Conservation (phyloP, 2,329 filamentous ascomycete species). For the Fusarium illudens region DNA sequence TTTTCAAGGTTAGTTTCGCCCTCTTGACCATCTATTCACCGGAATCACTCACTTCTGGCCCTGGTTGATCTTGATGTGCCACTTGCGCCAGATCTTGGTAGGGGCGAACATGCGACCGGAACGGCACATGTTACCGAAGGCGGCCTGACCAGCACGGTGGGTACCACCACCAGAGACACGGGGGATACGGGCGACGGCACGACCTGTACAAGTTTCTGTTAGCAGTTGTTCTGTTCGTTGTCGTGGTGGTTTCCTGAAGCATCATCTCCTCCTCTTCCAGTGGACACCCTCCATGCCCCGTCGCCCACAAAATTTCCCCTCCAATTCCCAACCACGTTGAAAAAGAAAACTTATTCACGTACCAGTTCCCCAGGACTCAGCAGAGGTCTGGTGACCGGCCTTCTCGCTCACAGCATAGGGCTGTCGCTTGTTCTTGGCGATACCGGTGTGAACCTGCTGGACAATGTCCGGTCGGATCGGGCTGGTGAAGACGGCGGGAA, state of each 20-base stretch:
- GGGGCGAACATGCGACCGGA: conserved; percentile 99
- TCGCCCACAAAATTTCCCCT: conserved; percentile 33
- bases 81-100: conserved; percentile 99
- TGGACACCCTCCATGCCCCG: neutral
- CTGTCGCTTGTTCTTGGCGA: conserved; percentile 99
- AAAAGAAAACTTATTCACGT: conserved; percentile 55
- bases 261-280: neutral
- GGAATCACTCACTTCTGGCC: conserved; percentile 81
- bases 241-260: neutral
- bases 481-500: conserved; percentile 95
- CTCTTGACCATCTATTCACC: neutral
- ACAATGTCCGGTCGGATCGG: conserved; percentile 99
- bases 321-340: conserved; percentile 2
- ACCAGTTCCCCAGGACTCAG: conserved; percentile 99
- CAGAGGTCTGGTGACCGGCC: conserved; percentile 99
- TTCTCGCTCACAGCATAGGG: conserved; percentile 99
- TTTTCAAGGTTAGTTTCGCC: conserved; percentile 37
- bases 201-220: conserved; percentile 66
- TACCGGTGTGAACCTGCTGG: conserved; percentile 98
- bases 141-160: conserved; percentile 99
- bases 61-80: conserved; percentile 99
- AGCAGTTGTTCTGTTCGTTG: conserved; percentile 24
- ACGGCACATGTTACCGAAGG: conserved; percentile 99
- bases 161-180: conserved; percentile 99
- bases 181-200: conserved; percentile 99